Evolutionary conservation across 176 grass and related monocot genomes (phyloP), one percentile per base, ranked within the genome.

Genomic region (Hyparrhenia diplandra): DNA sequence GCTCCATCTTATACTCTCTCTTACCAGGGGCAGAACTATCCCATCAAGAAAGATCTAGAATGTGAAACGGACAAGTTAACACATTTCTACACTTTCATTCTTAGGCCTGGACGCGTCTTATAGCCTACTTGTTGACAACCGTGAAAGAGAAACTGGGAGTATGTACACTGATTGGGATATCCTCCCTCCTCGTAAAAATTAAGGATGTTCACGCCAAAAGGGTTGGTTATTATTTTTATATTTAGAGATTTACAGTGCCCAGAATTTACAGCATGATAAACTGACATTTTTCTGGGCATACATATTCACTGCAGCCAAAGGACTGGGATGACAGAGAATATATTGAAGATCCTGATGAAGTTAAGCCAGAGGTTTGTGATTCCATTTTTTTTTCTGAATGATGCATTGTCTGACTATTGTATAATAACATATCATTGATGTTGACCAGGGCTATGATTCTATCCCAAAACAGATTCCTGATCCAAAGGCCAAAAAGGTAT

Each of bases 141-240:
- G 97, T 35, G 93, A 99, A 88, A 99, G 83, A 83, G 97, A 99
- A 76, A 90, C 89, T 11, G 97, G 97, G 30, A 99, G 93, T 87
- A 90, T 99, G 92, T 99, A 99, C 64, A 94, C 93, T 29, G 97
- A 99, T 79, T 99, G 97, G 97, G 93, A 99, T 58, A 99, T 99
- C 76, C 89, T 99, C 42, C 93, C 97, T 73, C 97, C 97, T 91
- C 88, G 91, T 71, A n/a, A 99, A 90, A 73, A 91, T 99, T 55
- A 99, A 99, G 84, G 93, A 75, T 71, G 52, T 93, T 91, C 67
- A 92, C 75, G 97, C 97, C 39, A 99, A 88, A 79, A 96, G 91
- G 97, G n/a, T n/a, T 81, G 71, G 43, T 75, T 62, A 5, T 65
- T 88, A 42, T 77, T 75, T 78, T 39, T 24, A 70, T 62, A 29